These are phyloP conservation scores for Calonectria pseudoreteaudii DNA, from an alignment of 2,329 filamentous ascomycete genomes.

Conservation along the genomic window DNA sequence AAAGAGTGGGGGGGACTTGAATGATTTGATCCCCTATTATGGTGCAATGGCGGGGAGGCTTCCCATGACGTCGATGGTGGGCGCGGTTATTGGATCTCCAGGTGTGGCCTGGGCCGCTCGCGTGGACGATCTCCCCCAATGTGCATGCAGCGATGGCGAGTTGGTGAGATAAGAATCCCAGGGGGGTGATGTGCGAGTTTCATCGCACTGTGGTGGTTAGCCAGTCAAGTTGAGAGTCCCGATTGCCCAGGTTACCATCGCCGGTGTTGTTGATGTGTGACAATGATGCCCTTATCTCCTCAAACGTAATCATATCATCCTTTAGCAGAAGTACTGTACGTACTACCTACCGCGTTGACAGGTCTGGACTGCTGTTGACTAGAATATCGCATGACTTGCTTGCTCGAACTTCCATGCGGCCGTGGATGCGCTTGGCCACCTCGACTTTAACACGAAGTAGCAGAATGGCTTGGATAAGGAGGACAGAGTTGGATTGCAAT, in stretches of 20 bases:
- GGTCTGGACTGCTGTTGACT: neutral
- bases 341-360: neutral
- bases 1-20: conserved; percentile 38
- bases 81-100: conserved; percentile 30
- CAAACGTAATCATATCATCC: neutral
- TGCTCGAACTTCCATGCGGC: neutral
- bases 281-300: neutral
- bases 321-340: neutral
- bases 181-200: neutral
- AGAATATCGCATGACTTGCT: neutral
- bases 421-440: neutral
- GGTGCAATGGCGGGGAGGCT: conserved; percentile 25
- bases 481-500: neutral
- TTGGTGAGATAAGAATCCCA: neutral
- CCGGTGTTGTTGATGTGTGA: neutral
- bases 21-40: conserved; percentile 28
- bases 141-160: neutral
- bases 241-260: neutral
- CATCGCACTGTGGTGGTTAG: neutral
- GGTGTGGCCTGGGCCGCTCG: neutral
- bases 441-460: neutral
- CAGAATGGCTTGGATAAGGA: neutral
- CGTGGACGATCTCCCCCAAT: neutral
- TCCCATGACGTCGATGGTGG: conserved; percentile 37
- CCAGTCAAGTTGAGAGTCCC: neutral